Percentiles rank a stretch among this genome's conserved stretches.
These are phyloP conservation scores for Colletotrichum cereale DNA, from an alignment of 2,329 filamentous ascomycete species.

Conservation along the genomic window DNA sequence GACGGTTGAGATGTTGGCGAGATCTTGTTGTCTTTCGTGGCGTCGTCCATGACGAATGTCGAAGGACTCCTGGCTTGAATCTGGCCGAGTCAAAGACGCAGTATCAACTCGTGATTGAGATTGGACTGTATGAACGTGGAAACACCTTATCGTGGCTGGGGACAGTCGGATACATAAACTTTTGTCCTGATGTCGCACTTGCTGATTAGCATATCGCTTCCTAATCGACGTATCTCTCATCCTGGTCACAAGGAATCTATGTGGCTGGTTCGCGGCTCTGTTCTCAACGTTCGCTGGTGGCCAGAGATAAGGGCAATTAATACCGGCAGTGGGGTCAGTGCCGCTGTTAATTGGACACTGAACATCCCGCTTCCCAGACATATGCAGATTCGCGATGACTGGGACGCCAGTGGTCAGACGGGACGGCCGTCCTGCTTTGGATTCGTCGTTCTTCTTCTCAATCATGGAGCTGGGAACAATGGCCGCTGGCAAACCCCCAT, in stretches of 20 bases:
- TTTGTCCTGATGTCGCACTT: neutral
- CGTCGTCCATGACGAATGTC: constrained; percentile 4
- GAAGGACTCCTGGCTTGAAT: neutral
- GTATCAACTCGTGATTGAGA: neutral
- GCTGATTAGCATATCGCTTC: neutral
- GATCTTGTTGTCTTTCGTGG: constrained; percentile 20
- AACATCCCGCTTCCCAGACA: neutral
- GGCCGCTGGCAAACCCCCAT: neutral
- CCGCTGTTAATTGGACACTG: neutral
- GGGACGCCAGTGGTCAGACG: neutral
- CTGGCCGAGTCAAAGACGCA: neutral
- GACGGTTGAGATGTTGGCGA: neutral
- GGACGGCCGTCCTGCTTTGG: neutral
- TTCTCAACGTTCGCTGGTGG: neutral
- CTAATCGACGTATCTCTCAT: constrained; percentile 11
- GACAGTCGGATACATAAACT: neutral
- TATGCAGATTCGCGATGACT: neutral
- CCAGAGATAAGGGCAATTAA: constrained; percentile 9
- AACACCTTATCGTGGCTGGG: neutral
- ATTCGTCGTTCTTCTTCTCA: neutral
- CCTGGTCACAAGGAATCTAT: neutral
- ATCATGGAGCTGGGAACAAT: neutral
- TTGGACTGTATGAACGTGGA: neutral
- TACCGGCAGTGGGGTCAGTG: neutral
- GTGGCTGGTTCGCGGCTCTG: neutral